phyloP scores from a whole-genome alignment of 257 asterid species.

The Osmanthus fragrans region DNA sequence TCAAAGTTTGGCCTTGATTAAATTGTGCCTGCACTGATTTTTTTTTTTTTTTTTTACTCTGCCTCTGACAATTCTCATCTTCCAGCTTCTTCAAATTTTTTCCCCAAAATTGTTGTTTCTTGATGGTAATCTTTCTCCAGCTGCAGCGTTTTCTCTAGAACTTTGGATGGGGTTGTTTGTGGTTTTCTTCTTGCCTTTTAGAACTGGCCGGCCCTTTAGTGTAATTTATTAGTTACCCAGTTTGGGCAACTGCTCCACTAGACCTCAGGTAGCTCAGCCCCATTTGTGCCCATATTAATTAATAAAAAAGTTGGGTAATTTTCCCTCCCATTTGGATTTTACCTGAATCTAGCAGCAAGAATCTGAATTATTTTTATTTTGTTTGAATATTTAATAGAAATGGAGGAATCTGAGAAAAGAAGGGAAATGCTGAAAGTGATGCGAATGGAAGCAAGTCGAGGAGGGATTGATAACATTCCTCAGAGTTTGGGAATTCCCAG shows the following conservation, averaged over 20 bases:
- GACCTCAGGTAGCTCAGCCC: background rate
- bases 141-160: too few relatives aligned
- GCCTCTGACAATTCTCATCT: too few relatives aligned
- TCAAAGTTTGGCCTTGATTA: too few relatives aligned
- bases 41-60: too few relatives aligned
- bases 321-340: background rate
- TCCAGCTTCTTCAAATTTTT: too few relatives aligned
- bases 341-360: background rate
- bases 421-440: slow-evolving; percentile 73
- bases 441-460: slow-evolving; percentile 60
- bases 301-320: too few relatives aligned
- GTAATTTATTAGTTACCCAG: background rate
- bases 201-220: background rate
- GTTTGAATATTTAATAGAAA: slow-evolving; percentile 4
- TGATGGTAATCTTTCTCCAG: background rate
- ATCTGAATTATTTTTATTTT: background rate
- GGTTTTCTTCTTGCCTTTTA: too few relatives aligned
- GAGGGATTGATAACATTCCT: slow-evolving; percentile 27
- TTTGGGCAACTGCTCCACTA: background rate
- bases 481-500: slow-evolving; percentile 32
- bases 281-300: background rate
- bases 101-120: background rate
- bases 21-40: too few relatives aligned
- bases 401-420: slow-evolving; percentile 82
- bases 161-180: too few relatives aligned